Evolutionary conservation across 2,329 filamentous ascomycete genomes (phyloP), one percentile per base, ranked within the genome.

Genomic region (Fusarium beomiforme): DNA sequence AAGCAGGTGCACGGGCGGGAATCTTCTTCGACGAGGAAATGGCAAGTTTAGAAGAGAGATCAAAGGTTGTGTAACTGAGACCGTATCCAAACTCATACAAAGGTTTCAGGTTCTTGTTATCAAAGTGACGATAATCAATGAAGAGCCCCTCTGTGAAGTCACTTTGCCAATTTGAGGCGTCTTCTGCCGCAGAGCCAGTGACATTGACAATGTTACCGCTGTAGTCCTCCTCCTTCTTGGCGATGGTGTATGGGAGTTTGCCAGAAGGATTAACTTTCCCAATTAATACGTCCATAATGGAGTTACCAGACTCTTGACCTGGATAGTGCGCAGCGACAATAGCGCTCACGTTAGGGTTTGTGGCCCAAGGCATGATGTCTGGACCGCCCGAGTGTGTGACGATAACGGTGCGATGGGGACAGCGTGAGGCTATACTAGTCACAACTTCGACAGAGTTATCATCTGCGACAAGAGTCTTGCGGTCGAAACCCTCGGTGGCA

Each of bases 41-140:
- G 16, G 17, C 11, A 16, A 58, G 43, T 11, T 17, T 10, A 6
- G 55, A 51, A 17, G 44, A 39, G 6, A 58, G 12, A 1, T 9
- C 44, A 16, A 92, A 93, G 34, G 85, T 90, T 3, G 91, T 92
- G 81, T 93, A 93, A n/a, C 90, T 91, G 4, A 95, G 83, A 3
- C 93, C 93, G 73, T 93, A 90, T 11, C 93, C 92, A 78, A 95
- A 95, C 49, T 91, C 87, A 79, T 94, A 95, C 6, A 90, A 83
- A 0, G 90, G 87, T 3, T 84, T 82, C 8, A 89, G 85, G 31
- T 88, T 83, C 9, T 86, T 84, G 71, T 87, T 89, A 76, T 95
- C 92, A 78, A 93, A 95, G 81, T 89, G 92, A n/a, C 92, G 85
- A 80, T 95, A 95, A 7, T 93, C 92, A 54, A 59, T 59, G 2